A percentile compares a stretch with the other conserved stretches of the same genome.
Conservation (phyloP, 2,329 filamentous ascomycete species). For the Metarhizium anisopliae region DNA sequence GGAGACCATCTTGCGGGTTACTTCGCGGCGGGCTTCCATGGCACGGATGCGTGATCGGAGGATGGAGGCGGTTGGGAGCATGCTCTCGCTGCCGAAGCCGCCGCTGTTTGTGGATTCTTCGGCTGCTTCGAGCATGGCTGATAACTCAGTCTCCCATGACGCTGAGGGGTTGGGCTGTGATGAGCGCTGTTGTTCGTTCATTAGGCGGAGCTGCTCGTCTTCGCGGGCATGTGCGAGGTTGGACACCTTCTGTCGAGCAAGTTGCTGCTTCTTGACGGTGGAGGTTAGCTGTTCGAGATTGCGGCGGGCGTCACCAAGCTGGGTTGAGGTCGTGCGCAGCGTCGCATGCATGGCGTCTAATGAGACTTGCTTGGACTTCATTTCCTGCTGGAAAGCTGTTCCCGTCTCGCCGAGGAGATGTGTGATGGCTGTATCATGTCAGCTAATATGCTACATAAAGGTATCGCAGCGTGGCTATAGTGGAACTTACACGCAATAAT, state of each 20-base stretch:
- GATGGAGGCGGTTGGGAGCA: slow-evolving; percentile 49
- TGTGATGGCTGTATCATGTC: slow-evolving; percentile 55
- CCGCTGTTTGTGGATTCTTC: slow-evolving; percentile 23
- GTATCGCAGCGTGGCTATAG: background rate
- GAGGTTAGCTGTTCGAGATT: slow-evolving; percentile 62
- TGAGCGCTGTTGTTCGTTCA: slow-evolving; percentile 31
- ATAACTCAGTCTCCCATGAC: slow-evolving; percentile 47
- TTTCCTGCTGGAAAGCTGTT: slow-evolving; percentile 68
- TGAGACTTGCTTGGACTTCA: slow-evolving; percentile 73
- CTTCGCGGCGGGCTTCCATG: slow-evolving; percentile 59
- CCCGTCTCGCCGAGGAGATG: slow-evolving; percentile 73
- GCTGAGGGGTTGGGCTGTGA: slow-evolving; percentile 35
- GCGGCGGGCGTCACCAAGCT: slow-evolving; percentile 68
- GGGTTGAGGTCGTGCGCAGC: slow-evolving; percentile 70
- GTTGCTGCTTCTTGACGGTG: slow-evolving; percentile 53
- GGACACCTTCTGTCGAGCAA: slow-evolving; percentile 61
- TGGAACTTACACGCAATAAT: slow-evolving; percentile 63
- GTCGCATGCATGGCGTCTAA: slow-evolving; percentile 76
- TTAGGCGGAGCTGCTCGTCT: slow-evolving; percentile 50
- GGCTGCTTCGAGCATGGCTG: slow-evolving; percentile 35
- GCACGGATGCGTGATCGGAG: slow-evolving; percentile 62
- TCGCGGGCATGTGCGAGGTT: slow-evolving; percentile 71
- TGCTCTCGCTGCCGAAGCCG: slow-evolving; percentile 26
- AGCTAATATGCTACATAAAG: background rate
- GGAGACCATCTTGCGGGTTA: slow-evolving; percentile 58